Percentiles rank a stretch among this genome's conserved stretches.
These are phyloP conservation scores for Podila minutissima DNA, from an alignment of 192 early-diverging fungal species.

Conservation along the genomic window DNA sequence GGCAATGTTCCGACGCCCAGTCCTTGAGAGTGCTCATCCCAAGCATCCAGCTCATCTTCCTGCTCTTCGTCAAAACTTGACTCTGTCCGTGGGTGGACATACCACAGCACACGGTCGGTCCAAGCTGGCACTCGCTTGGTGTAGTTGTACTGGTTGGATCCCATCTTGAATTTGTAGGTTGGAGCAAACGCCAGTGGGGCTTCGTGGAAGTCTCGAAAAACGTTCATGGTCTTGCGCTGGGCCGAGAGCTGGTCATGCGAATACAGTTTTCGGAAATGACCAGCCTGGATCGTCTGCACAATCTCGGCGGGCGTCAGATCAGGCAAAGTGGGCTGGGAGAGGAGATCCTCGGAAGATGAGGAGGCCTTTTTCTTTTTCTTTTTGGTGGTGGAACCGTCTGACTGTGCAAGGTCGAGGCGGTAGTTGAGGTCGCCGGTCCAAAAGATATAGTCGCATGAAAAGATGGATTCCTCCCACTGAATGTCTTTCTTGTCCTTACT, in stretches of 20 bases:
- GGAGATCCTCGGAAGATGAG: slow-evolving; percentile 10
- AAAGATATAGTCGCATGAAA: slow-evolving; percentile 49
- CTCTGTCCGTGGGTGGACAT: slow-evolving; percentile 29
- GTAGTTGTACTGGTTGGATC: slow-evolving; percentile 32
- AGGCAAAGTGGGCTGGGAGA: slow-evolving; percentile 30
- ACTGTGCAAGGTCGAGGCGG: slow-evolving; percentile 41
- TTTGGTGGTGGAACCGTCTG: slow-evolving; percentile 15
- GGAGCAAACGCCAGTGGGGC: slow-evolving; percentile 46
- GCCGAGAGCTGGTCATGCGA: slow-evolving; percentile 50
- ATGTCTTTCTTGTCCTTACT: slow-evolving; percentile 5
- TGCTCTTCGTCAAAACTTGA: slow-evolving; percentile 19
- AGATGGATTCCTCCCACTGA: slow-evolving; percentile 36
- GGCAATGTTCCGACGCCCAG: slow-evolving; percentile 24
- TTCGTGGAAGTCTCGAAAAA: slow-evolving; percentile 39
- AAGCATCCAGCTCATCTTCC: slow-evolving; percentile 42
- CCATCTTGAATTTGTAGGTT: slow-evolving; percentile 52
- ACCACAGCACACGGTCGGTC: slow-evolving; percentile 50
- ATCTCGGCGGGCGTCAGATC: slow-evolving; percentile 35
- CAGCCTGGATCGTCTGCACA: slow-evolving; percentile 32
- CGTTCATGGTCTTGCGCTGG: slow-evolving; percentile 44
- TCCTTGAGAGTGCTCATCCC: slow-evolving; percentile 42
- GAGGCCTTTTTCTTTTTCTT: slow-evolving; percentile 31
- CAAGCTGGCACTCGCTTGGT: slow-evolving; percentile 43
- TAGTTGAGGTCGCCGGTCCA: slow-evolving; percentile 53
- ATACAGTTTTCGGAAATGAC: slow-evolving; percentile 29